Evolutionary conservation across 768 basidiomycete species (phyloP).

Genomic region (Mycena kentingensis): DNA sequence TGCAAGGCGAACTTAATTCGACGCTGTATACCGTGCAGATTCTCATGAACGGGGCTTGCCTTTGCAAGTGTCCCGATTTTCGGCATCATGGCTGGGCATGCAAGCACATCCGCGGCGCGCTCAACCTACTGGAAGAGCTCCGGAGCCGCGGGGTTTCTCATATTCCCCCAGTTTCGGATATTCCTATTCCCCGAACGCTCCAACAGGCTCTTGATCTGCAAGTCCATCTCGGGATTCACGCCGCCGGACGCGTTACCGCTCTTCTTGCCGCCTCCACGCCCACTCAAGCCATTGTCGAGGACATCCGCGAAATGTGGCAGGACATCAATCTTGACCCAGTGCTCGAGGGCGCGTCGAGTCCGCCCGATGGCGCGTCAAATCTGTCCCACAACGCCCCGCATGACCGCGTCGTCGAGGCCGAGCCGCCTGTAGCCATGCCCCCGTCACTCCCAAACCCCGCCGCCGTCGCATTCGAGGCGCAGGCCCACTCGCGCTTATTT

Average conservation of each 20-base stretch:
- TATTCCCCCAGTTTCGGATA: not conserved
- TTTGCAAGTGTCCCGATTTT: constrained; percentile 19
- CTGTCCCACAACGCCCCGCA: not conserved
- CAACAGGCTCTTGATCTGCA: not conserved
- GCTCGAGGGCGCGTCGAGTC: not conserved
- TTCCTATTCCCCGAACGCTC: not conserved
- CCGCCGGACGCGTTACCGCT: not conserved
- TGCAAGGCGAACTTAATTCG: not conserved
- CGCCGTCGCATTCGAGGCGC: not conserved
- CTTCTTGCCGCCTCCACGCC: not conserved
- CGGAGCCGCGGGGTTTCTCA: not conserved
- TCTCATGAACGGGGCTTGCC: not conserved
- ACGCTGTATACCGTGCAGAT: constrained; percentile 2
- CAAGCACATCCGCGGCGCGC: constrained; percentile 19
- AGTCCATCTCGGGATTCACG: not conserved
- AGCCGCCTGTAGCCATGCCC: not conserved
- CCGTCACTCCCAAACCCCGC: not conserved
- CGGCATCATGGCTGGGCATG: constrained; percentile 21
- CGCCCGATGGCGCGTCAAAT: not conserved
- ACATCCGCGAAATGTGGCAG: not conserved
- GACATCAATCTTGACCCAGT: not conserved
- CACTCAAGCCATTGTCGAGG: not conserved
- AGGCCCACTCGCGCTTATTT: not conserved
- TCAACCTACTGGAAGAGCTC: not conserved
- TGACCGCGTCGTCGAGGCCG: not conserved